These are phyloP conservation scores for Globisporangium recalcitrans DNA, from an alignment of 352 stramenopile species.

Conservation along the genomic window DNA sequence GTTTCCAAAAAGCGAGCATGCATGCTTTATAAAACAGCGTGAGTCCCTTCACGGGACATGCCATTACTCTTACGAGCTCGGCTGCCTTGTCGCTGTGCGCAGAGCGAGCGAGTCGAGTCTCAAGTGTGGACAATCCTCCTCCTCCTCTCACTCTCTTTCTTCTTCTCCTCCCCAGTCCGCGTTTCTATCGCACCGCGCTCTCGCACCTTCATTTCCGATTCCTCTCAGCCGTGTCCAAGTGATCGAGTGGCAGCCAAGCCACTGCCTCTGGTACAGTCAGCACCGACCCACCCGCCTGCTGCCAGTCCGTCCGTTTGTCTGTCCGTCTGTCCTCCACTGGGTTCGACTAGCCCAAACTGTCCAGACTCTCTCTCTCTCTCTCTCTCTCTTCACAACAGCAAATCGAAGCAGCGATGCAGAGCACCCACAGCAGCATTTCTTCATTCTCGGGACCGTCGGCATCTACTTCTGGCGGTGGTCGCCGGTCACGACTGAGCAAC, in stretches of 20 bases:
- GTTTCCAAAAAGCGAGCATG: background rate
- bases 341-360: background rate
- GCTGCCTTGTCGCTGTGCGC: background rate
- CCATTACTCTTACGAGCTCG: background rate
- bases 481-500: background rate
- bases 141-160: background rate
- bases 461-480: background rate
- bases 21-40: background rate
- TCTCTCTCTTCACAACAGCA: background rate
- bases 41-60: background rate
- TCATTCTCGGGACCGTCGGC: background rate
- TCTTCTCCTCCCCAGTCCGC: background rate
- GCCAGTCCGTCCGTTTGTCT: background rate
- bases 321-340: background rate
- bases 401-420: background rate
- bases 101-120: background rate
- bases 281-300: background rate
- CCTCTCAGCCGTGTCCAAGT: background rate
- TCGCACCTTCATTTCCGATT: background rate
- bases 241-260: background rate
- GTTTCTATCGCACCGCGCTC: slow-evolving; percentile 1
- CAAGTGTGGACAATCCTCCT: background rate
- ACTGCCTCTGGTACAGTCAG: background rate
- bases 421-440: background rate
- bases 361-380: background rate